phyloP scores from a whole-genome alignment of 192 early-diverging fungal genomes.

The Radiomyces spectabilis region DNA sequence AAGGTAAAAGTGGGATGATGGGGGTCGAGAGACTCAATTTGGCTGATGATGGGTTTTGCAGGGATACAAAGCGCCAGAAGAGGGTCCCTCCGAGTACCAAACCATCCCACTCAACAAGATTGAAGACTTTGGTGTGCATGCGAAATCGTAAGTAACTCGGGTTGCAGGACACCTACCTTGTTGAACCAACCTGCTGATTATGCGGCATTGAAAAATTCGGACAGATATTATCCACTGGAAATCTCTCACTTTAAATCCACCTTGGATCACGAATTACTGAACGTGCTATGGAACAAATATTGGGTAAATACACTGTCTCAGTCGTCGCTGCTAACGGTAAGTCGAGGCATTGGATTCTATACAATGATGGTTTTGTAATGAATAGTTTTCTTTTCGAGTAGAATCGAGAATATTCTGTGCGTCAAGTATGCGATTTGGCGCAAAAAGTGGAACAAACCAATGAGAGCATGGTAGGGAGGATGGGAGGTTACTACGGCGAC shows the following conservation, averaged over 20 bases:
- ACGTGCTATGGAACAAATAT: conserved; percentile 96
- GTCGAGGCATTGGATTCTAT: conserved; percentile 1
- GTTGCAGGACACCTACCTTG: background rate
- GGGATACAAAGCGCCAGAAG: conserved; percentile 74
- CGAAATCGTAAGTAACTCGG: conserved; percentile 55
- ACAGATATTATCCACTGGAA: conserved; percentile 78
- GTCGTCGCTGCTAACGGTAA: conserved; percentile 80
- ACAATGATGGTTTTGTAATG: background rate
- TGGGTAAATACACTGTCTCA: conserved; percentile 96
- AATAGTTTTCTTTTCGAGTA: conserved; percentile 19
- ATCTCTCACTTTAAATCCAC: conserved; percentile 91
- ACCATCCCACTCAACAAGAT: conserved; percentile 92
- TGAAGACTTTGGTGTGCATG: conserved; percentile 97
- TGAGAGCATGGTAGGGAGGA: conserved; percentile 36
- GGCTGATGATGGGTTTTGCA: conserved; percentile 18
- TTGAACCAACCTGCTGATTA: background rate
- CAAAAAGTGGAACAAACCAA: conserved; percentile 80
- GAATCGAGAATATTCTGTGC: conserved; percentile 74
- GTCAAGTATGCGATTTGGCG: conserved; percentile 77
- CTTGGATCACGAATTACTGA: conserved; percentile 78
- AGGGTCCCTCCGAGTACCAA: conserved; percentile 78
- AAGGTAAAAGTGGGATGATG: conserved; percentile 37
- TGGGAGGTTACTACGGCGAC: conserved; percentile 32
- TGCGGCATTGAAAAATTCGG: too few species aligned
- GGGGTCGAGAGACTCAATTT: conserved; percentile 14